Evolutionary conservation across 2,329 filamentous ascomycete species (phyloP).

Genomic region (Pestalotiopsis sp.): DNA sequence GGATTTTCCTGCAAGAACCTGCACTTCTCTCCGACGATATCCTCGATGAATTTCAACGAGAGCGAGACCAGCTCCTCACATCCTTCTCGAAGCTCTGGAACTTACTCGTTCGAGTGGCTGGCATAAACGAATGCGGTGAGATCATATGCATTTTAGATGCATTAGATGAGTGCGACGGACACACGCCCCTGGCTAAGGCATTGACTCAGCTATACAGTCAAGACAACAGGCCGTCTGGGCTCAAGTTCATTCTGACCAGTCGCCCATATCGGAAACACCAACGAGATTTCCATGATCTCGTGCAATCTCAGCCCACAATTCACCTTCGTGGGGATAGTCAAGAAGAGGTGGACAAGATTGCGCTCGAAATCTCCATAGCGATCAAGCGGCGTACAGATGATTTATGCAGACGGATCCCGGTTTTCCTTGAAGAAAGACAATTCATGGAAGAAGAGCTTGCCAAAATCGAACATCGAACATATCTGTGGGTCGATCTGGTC

Average conservation of each 20-base stretch:
- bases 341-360: constrained; percentile 29
- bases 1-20: constrained; percentile 33
- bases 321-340: constrained; percentile 32
- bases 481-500: too few species aligned
- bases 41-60: too few species aligned
- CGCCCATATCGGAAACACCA: constrained; percentile 34
- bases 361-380: constrained; percentile 31
- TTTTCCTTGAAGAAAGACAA: too few species aligned
- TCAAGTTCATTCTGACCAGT: constrained; percentile 43
- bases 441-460: constrained; percentile 15
- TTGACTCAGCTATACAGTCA: constrained; percentile 28
- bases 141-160: constrained; percentile 42
- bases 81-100: too few species aligned
- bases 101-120: too few species aligned
- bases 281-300: constrained; percentile 23
- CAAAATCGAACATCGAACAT: constrained; percentile 18
- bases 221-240: constrained; percentile 11
- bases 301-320: constrained; percentile 25
- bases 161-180: constrained; percentile 40
- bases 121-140: constrained; percentile 20
- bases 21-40: constrained; percentile 27
- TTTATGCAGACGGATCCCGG: too few species aligned
- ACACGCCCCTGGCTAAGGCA: constrained; percentile 22
- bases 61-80: too few species aligned
- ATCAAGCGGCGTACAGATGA: constrained; percentile 25